Evolutionary conservation across 2,329 filamentous ascomycete species (phyloP).

Genomic region (Aaosphaeria arxii): DNA sequence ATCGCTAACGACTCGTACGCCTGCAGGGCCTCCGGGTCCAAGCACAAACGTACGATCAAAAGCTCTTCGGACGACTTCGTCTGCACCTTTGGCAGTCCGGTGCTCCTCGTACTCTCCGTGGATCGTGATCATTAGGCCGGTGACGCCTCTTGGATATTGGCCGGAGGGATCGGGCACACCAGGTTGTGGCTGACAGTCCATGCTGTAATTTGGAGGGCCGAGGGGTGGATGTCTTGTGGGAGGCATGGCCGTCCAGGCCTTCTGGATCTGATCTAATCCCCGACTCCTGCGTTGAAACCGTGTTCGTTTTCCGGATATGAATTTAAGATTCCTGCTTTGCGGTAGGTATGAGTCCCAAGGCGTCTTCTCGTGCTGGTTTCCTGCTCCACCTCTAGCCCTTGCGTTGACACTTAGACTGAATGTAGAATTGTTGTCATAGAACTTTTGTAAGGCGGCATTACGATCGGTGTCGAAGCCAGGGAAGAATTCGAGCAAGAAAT

Average conservation of each 20-base stretch:
- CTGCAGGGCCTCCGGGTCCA: constrained; percentile 66
- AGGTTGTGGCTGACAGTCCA: constrained; percentile 75
- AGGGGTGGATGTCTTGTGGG: constrained; percentile 73
- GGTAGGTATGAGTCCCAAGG: constrained; percentile 75
- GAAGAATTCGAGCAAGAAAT: constrained; percentile 74
- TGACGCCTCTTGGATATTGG: constrained; percentile 63
- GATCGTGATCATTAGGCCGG: constrained; percentile 74
- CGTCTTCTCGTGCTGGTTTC: constrained; percentile 38
- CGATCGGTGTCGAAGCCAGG: constrained; percentile 71
- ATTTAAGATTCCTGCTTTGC: constrained; percentile 73
- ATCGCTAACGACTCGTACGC: constrained; percentile 76
- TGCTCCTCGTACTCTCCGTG: constrained; percentile 81
- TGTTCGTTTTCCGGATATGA: constrained; percentile 59
- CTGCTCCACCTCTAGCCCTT: constrained; percentile 49
- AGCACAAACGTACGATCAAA: constrained; percentile 81
- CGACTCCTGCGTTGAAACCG: constrained; percentile 65
- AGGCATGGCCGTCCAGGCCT: constrained; percentile 69
- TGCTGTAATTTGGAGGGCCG: constrained; percentile 69
- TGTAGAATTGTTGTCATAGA: constrained; percentile 72
- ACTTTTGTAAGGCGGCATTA: constrained; percentile 57
- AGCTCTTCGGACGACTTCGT: constrained; percentile 56
- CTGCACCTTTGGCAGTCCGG: constrained; percentile 54
- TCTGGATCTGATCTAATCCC: constrained; percentile 63
- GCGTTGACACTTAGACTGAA: constrained; percentile 77
- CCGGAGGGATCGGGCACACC: constrained; percentile 69